Evolutionary conservation across 345 rosid genomes (phyloP), one percentile per base, ranked within the genome.

Genomic region (Heritiera fomes): DNA sequence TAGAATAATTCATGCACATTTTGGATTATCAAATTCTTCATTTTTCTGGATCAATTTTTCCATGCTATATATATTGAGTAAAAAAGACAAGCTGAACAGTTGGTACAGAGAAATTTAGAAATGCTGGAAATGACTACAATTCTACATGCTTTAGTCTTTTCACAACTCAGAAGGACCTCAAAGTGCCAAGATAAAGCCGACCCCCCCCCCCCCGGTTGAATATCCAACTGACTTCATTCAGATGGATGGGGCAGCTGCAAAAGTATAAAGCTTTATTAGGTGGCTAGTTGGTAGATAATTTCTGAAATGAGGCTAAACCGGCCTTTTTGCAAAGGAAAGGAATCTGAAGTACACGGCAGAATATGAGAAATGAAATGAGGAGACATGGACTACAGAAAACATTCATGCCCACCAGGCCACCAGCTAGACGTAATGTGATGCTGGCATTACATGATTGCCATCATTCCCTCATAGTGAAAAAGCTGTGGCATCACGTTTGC

Each of bases 361-460:
- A 43, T 23, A 73, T 59, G 53, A 43, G 34, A 73, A 73, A 68
- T 43, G 45, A 75, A 30, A 75, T 67, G 74, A 38, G 79, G 78
- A 45, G 77, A 75, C 30, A 75, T 40, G 74, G 73, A 32, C 58
- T 50, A 34, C 6, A 68, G 9, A 1, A 3, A 58, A 74, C 76
- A 78, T 61, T 56, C 79, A 72, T 34, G 28, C 17, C 62, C 8
- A 17, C 62, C 47, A 38, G 47, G 41, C 78, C 65, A 81, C 80
- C 63, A 72, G 38, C 50, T 43, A 46, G 67, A 52, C 73, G 71
- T 17, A 10, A 13, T 68, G 53, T 68, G 79, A 53, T 59, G 70
- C 79, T 80, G 45, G 8, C 77, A 40, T 47, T 46, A 30, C 43
- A 61, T 47, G 61, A 47, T 77, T 58, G 43, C 72, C 79, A 62